Evolutionary conservation across 2,329 filamentous ascomycete species (phyloP).

Genomic region (Beauveria asiatica): DNA sequence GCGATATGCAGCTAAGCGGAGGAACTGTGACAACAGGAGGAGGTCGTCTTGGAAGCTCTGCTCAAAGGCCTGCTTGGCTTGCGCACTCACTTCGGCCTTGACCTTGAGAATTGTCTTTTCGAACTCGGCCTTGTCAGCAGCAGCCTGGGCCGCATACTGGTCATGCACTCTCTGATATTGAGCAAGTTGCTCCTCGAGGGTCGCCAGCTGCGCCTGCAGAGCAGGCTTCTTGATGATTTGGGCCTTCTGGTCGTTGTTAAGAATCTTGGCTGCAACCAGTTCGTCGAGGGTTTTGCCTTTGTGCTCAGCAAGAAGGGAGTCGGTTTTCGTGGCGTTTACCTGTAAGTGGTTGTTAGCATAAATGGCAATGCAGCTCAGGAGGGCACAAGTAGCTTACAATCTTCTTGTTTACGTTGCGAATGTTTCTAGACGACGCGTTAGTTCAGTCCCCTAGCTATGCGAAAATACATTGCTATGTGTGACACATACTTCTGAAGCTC

Average conservation of each 20-base stretch:
- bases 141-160: slow-evolving; percentile 56
- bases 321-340: slow-evolving; percentile 65
- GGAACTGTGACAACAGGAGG: slow-evolving; percentile 67
- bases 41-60: slow-evolving; percentile 56
- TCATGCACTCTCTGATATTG: slow-evolving; percentile 69
- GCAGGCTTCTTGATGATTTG: slow-evolving; percentile 69
- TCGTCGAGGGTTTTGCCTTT: slow-evolving; percentile 64
- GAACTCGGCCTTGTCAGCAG: slow-evolving; percentile 49
- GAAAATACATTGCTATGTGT: background rate
- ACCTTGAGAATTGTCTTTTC: slow-evolving; percentile 50
- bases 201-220: slow-evolving; percentile 58
- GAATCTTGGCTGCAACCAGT: slow-evolving; percentile 60
- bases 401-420: slow-evolving; percentile 91
- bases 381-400: slow-evolving; percentile 49
- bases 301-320: slow-evolving; percentile 60
- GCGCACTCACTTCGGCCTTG: slow-evolving; percentile 44
- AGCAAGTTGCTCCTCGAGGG: slow-evolving; percentile 64
- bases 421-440: slow-evolving; percentile 49
- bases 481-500: slow-evolving; percentile 77
- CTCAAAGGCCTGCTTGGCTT: slow-evolving; percentile 41
- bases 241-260: slow-evolving; percentile 73
- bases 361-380: background rate
- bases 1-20: slow-evolving; percentile 69
- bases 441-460: background rate
- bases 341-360: slow-evolving; percentile 23